Conservation (phyloP, 495 filamentous ascomycete genomes). For the Parathielavia hyrcaniae region DNA sequence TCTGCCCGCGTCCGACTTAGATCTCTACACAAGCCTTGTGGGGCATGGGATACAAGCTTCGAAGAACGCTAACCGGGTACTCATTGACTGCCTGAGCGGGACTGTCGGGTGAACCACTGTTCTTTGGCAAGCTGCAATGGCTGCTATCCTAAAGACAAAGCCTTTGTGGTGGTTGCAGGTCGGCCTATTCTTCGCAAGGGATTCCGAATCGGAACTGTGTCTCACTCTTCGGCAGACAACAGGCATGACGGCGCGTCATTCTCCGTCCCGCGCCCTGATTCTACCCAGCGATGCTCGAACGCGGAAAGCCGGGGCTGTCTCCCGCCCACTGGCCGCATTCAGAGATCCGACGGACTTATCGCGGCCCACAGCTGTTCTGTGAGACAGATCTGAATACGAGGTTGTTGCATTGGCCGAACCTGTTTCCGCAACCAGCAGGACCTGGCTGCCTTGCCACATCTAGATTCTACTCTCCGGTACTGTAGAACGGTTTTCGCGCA, state of each 20-base stretch:
- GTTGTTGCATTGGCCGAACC: neutral
- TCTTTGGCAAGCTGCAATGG: neutral
- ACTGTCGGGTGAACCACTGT: slow-evolving; percentile 25
- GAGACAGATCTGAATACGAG: slow-evolving; percentile 4
- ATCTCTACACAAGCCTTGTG: slow-evolving; percentile 38
- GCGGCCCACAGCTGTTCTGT: neutral
- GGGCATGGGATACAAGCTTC: slow-evolving; percentile 42
- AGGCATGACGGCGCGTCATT: neutral
- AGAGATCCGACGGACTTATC: too few relatives aligned
- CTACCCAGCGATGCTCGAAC: neutral
- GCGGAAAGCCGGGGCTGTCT: neutral
- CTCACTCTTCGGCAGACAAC: neutral
- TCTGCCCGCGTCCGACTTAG: slow-evolving; percentile 36
- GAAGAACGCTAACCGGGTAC: slow-evolving; percentile 38
- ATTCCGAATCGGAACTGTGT: neutral
- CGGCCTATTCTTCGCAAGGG: neutral
- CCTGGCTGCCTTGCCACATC: slow-evolving; percentile 10
- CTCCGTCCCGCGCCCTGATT: neutral
- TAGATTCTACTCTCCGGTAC: too few relatives aligned
- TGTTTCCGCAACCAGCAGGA: neutral
- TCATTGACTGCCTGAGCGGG: slow-evolving; percentile 36
- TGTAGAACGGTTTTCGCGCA: too few relatives aligned
- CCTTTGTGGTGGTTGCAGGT: neutral
- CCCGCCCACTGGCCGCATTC: neutral
- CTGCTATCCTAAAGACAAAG: neutral